Evolutionary conservation across 768 basidiomycete genomes (phyloP).

Genomic region (Rhodocollybia butyracea): DNA sequence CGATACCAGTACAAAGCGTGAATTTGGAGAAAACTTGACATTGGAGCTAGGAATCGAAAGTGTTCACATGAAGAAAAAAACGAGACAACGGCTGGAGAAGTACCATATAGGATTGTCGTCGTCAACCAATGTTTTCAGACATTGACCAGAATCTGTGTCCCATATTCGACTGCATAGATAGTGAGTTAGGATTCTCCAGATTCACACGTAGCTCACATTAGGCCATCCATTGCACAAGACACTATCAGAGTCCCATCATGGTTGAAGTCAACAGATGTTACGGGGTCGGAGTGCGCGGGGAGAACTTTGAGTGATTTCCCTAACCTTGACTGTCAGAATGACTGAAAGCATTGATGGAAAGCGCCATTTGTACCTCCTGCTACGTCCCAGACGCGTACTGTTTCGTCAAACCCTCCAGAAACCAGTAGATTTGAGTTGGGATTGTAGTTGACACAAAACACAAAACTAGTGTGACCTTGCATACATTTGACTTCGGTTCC

Average conservation of each 20-base stretch:
- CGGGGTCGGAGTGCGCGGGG: constrained; percentile 96
- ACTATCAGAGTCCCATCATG: constrained; percentile 93
- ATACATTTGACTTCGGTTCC: constrained; percentile 62
- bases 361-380: constrained; percentile 60
- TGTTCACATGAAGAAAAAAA: not conserved
- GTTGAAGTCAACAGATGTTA: constrained; percentile 92
- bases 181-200: constrained; percentile 6
- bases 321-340: constrained; percentile 24
- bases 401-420: constrained; percentile 94
- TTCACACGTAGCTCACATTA: constrained; percentile 64
- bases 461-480: constrained; percentile 87
- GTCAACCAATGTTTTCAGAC: constrained; percentile 93
- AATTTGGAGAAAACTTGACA: constrained; percentile 91
- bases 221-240: constrained; percentile 93
- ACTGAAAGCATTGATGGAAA: not conserved
- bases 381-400: constrained; percentile 95
- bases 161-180: constrained; percentile 75
- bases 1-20: constrained; percentile 81
- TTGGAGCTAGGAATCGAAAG: constrained; percentile 54
- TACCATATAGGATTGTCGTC: constrained; percentile 95
- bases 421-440: constrained; percentile 88
- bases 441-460: constrained; percentile 92
- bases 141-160: constrained; percentile 97
- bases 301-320: constrained; percentile 84
- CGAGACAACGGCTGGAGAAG: constrained; percentile 18